A percentile compares a stretch with the other conserved stretches of the same genome.
These are phyloP conservation scores for Fistulifera pelliculosa DNA, from an alignment of 108 stramenopile species.

Conservation along the genomic window DNA sequence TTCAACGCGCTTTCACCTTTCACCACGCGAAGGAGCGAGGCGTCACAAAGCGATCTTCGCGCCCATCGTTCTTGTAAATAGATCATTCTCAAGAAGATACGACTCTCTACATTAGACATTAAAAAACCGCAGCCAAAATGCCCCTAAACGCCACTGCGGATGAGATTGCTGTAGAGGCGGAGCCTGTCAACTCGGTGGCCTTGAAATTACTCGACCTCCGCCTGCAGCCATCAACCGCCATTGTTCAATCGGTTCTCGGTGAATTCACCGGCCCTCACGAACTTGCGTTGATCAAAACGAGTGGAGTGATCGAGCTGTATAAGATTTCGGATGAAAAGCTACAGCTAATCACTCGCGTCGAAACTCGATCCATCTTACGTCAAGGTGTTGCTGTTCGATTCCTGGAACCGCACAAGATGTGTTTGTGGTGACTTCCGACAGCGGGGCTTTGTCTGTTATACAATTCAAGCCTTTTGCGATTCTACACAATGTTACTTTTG, in stretches of 20 bases:
- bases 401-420: slow-evolving; percentile 84
- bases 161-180: slow-evolving; percentile 1
- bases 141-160: no score
- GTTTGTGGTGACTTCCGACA: slow-evolving; percentile 83
- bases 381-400: slow-evolving; percentile 55
- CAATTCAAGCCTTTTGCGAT: slow-evolving; percentile 48
- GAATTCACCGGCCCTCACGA: slow-evolving; percentile 59
- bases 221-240: slow-evolving; percentile 56
- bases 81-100: no score
- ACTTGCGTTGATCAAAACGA: slow-evolving; percentile 49
- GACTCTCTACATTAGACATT: no score
- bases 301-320: slow-evolving; percentile 69
- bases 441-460: slow-evolving; percentile 77
- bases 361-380: slow-evolving; percentile 72
- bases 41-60: no score
- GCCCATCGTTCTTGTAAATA: no score
- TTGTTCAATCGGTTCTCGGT: slow-evolving; percentile 45
- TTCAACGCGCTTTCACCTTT: no score
- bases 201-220: slow-evolving; percentile 74
- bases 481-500: slow-evolving; percentile 38
- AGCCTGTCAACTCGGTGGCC: slow-evolving; percentile 33
- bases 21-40: no score
- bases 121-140: no score
- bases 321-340: slow-evolving; percentile 26
- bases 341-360: slow-evolving; percentile 50